Evolutionary conservation across 1,284 basidiomycete species (phyloP), one percentile per base, ranked within the genome.

Genomic region (Puccinia triticina): DNA sequence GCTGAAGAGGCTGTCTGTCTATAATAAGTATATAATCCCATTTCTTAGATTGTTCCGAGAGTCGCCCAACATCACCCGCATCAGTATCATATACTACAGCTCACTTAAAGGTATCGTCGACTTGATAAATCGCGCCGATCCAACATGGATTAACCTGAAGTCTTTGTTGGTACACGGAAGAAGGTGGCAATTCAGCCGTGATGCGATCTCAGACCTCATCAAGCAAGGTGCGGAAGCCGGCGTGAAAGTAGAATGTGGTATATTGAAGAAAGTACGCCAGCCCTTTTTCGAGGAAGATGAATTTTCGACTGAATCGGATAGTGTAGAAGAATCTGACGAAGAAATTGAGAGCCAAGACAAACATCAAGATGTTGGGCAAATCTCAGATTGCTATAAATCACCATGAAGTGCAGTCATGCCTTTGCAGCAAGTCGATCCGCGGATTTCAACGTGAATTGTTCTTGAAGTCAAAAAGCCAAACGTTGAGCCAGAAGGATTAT

Each of bases 191-290:
- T 64, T 64, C 61, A 64, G 32, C 23, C 5, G 2, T 11, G 14
- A 37, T 18, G 61, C 34, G 18, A 64, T 34, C 4, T 21, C 2
- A 5, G 61, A 23, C 2, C 37, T 64, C 32, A 18, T 37, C 16
- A 34, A 7, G 2, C 7, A 37, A 18, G 61, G 61, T 14, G 5
- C 26, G 5, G 14, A 64, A 37, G 34, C 61, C 16, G 61, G 61
- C 5, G 61, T 64, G 32, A 37, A 37, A 34, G 61, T 64, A 34
- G 61, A 64, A 64, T 64, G 61, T 26, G 61, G 61, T 37, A 64
- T 2, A 7, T 16, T 64, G 14, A 64, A 37, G 61, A 21, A 16
- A 64, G 32, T 34, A 7, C 32, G 61, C 8, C 29, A 16, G 5
- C 61, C 32, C 1, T 64, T 64, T 37, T 34, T 64, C 34, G 61